Conservation (phyloP, 2,329 filamentous ascomycete genomes). For the Aureobasidium sp. region DNA sequence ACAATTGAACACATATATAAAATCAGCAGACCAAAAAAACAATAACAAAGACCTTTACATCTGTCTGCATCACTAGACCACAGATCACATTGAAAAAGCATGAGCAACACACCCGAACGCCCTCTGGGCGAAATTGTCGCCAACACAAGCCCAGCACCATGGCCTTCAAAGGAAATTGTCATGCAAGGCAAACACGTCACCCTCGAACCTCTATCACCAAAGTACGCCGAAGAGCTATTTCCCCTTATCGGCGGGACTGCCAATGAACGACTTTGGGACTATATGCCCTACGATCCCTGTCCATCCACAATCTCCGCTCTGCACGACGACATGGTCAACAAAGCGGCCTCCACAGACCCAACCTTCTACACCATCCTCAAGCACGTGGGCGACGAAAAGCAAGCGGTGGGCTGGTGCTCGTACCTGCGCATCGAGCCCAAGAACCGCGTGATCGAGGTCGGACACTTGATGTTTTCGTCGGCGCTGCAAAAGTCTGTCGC, state of each 20-base stretch:
- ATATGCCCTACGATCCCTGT: constrained; percentile 36
- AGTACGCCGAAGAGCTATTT: constrained; percentile 17
- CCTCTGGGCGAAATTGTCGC: constrained; percentile 1
- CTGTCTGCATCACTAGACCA: too few species aligned
- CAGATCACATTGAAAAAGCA: not conserved
- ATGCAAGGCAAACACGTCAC: constrained; percentile 17
- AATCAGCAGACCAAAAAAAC: not conserved
- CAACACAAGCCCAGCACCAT: constrained; percentile 6
- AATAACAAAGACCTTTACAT: not conserved
- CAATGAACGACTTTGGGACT: constrained; percentile 34
- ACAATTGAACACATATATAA: not conserved
- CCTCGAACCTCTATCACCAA: constrained; percentile 14
- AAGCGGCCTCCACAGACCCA: constrained; percentile 28
- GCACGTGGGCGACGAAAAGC: constrained; percentile 25
- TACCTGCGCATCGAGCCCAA: constrained; percentile 42
- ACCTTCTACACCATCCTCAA: constrained; percentile 41
- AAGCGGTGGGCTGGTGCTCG: constrained; percentile 36
- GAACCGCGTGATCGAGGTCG: constrained; percentile 51
- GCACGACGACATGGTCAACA: constrained; percentile 24
- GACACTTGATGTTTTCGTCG: constrained; percentile 47
- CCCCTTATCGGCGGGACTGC: constrained; percentile 16
- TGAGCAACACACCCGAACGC: constrained; percentile 6
- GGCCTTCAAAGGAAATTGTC: constrained; percentile 3
- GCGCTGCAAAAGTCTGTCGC: constrained; percentile 47
- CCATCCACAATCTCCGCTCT: constrained; percentile 18